Percentiles rank a stretch among this genome's conserved stretches.
Conservation (phyloP, 2,329 filamentous ascomycete genomes). For the Colletotrichum nymphaeae region DNA sequence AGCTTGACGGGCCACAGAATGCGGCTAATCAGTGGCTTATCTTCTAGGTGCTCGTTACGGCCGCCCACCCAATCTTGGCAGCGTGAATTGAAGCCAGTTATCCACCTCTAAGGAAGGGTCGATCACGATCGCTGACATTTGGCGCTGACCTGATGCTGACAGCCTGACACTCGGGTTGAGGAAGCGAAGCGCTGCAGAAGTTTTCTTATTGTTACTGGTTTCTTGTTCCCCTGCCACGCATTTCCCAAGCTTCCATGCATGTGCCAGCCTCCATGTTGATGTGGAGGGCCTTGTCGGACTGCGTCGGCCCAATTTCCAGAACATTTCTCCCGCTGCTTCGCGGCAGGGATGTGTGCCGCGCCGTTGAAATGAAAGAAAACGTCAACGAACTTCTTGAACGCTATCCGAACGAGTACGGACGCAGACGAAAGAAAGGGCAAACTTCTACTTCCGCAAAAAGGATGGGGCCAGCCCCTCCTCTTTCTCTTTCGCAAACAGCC, state of each 20-base stretch:
- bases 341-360: neutral
- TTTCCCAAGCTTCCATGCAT: conserved; percentile 14
- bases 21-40: neutral
- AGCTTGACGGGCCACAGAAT: neutral
- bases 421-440: neutral
- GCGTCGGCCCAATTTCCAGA: conserved; percentile 1
- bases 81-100: neutral
- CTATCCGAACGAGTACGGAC: no score
- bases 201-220: neutral
- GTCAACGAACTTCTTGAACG: neutral
- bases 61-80: neutral
- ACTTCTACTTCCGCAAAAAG: neutral
- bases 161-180: neutral
- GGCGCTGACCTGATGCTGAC: neutral
- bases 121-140: neutral
- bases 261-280: neutral
- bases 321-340: conserved; percentile 3
- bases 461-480: neutral
- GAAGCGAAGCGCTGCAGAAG: neutral
- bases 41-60: neutral
- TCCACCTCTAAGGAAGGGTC: neutral
- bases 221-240: neutral
- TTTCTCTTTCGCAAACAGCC: neutral
- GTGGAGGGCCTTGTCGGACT: neutral
- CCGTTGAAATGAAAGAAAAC: neutral